A percentile compares a stretch with the other conserved stretches of the same genome.
Evolutionary conservation across 2,329 filamentous ascomycete genomes (phyloP).

Genomic region (Xylariaceae sp.): DNA sequence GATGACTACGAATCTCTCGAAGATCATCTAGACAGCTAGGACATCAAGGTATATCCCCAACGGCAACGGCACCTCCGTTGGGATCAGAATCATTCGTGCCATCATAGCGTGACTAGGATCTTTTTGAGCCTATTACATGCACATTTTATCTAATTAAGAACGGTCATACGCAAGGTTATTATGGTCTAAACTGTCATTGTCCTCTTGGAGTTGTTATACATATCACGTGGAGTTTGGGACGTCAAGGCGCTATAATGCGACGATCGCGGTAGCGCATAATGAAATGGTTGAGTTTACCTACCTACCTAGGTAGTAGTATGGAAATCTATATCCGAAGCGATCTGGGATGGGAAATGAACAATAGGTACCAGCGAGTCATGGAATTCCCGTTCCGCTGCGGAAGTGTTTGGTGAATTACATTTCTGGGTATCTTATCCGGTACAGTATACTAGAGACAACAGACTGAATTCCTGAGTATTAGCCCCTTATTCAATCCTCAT

Average conservation of each 20-base stretch:
- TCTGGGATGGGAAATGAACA: not conserved
- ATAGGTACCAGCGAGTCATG: not conserved
- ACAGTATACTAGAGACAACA: conserved; percentile 11
- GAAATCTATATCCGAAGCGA: not conserved
- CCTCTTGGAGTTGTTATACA: not conserved
- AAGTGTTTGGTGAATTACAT: conserved; percentile 7
- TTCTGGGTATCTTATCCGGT: conserved; percentile 24
- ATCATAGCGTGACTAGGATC: not conserved
- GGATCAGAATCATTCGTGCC: not conserved
- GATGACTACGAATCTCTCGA: conserved; percentile 73
- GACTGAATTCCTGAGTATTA: not conserved
- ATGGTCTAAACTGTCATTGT: not conserved
- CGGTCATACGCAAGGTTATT: not conserved
- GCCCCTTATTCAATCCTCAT: conserved; percentile 20
- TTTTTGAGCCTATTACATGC: not conserved
- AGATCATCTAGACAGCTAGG: conserved; percentile 41
- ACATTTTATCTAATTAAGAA: not conserved
- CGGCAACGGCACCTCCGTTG: not conserved
- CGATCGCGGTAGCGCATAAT: not conserved
- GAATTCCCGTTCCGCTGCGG: not conserved
- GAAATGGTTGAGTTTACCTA: not conserved
- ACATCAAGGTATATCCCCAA: not conserved
- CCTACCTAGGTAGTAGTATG: not conserved
- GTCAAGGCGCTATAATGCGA: not conserved
- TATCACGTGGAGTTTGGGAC: conserved; percentile 1